Evolutionary conservation across 1,284 basidiomycete genomes (phyloP).

Genomic region (Melampsora americana): DNA sequence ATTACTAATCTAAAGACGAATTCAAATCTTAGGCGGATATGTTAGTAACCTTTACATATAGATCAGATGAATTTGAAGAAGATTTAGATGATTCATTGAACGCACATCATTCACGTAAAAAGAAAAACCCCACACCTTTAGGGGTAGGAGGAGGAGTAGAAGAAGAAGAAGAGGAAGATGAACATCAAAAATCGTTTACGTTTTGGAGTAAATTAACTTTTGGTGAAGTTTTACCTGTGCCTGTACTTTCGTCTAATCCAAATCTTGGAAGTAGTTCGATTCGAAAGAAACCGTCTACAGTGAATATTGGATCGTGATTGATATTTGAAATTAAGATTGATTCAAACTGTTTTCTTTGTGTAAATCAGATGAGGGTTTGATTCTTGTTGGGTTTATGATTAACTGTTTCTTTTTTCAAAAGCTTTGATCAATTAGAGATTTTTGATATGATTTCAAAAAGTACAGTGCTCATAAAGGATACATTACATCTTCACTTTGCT

Average conservation of each 20-base stretch:
- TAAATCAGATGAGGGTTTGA: no score
- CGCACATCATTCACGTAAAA: constrained; percentile 45
- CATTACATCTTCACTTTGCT: no score
- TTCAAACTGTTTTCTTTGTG: no score
- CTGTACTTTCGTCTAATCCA: constrained; percentile 6
- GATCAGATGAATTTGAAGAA: constrained; percentile 66
- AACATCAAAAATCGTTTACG: constrained; percentile 76
- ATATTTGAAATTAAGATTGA: no score
- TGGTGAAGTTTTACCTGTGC: constrained; percentile 60
- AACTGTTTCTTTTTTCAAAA: no score
- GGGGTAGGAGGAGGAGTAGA: no score
- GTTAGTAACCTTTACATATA: constrained; percentile 85
- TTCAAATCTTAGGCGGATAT: constrained; percentile 71
- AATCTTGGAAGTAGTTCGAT: background rate
- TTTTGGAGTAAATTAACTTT: constrained; percentile 78
- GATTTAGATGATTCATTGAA: constrained; percentile 52
- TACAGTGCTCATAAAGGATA: no score
- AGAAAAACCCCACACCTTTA: constrained; percentile 55
- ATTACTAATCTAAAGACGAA: background rate
- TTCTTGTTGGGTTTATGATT: no score
- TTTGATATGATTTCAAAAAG: no score
- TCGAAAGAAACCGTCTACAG: no score
- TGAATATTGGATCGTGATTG: no score
- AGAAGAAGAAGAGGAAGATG: constrained; percentile 24
- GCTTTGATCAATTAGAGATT: no score